Evolutionary conservation across 2,329 filamentous ascomycete genomes (phyloP).

Genomic region (Claviceps lovelessii): DNA sequence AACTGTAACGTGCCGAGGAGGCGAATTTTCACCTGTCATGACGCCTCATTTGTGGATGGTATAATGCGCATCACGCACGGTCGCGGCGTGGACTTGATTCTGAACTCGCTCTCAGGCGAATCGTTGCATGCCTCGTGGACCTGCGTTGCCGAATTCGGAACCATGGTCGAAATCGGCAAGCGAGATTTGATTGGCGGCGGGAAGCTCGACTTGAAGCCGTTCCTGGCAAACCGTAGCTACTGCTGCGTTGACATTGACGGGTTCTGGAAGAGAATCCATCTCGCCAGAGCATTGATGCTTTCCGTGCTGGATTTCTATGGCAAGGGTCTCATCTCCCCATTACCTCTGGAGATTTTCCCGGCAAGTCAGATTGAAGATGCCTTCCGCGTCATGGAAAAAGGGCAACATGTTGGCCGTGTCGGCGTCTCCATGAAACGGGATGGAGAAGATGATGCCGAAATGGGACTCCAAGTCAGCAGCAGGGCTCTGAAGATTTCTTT

Average conservation of each 20-base stretch:
- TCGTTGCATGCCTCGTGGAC: slow-evolving; percentile 18
- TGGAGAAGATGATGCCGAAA: neutral
- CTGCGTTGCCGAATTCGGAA: slow-evolving; percentile 21
- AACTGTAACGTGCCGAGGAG: neutral
- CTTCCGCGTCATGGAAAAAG: neutral
- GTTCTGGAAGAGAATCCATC: neutral
- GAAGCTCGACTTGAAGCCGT: slow-evolving; percentile 25
- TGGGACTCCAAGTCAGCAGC: neutral
- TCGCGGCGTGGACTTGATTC: slow-evolving; percentile 14
- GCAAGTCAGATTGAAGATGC: neutral
- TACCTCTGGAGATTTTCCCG: neutral
- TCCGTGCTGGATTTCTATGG: neutral
- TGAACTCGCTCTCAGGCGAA: slow-evolving; percentile 15
- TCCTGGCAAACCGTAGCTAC: neutral
- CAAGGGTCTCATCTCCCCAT: neutral
- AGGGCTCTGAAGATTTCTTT: slow-evolving; percentile 1
- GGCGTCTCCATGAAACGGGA: neutral
- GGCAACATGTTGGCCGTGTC: neutral
- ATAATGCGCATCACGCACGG: slow-evolving; percentile 11
- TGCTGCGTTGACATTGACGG: neutral
- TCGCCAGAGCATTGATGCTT: neutral
- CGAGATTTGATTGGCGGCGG: slow-evolving; percentile 20
- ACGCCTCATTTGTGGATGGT: neutral
- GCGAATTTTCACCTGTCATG: neutral
- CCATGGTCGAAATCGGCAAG: slow-evolving; percentile 23